phyloP scores from a whole-genome alignment of 169 alveolate species.

The Plasmodium fragile region DNA sequence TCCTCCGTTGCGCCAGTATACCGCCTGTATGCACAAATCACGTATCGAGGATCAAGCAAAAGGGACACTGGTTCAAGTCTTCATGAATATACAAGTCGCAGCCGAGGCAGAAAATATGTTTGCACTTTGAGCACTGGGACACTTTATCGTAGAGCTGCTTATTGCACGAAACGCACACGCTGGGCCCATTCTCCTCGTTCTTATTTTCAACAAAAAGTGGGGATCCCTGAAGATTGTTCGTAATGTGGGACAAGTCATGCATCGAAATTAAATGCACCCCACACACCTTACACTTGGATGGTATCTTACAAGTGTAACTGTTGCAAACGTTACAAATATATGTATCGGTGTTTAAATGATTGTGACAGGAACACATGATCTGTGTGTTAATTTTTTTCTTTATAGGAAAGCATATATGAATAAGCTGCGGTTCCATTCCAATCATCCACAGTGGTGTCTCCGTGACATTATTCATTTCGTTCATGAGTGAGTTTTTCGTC shows the following conservation, averaged over 20 bases:
- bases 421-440: slow-evolving; percentile 86
- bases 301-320: slow-evolving; percentile 83
- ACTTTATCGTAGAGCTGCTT: slow-evolving; percentile 48
- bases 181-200: slow-evolving; percentile 36
- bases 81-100: slow-evolving; percentile 82
- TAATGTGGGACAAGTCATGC: slow-evolving; percentile 60
- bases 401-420: slow-evolving; percentile 85
- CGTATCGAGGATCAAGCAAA: slow-evolving; percentile 68
- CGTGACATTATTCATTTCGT: slow-evolving; percentile 44
- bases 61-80: slow-evolving; percentile 85
- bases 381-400: slow-evolving; percentile 82
- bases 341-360: slow-evolving; percentile 77
- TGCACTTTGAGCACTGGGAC: slow-evolving; percentile 81
- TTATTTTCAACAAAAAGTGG: slow-evolving; percentile 45
- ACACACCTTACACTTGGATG: slow-evolving; percentile 85
- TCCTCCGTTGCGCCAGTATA: neutral
- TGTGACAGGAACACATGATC: slow-evolving; percentile 83
- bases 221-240: slow-evolving; percentile 55
- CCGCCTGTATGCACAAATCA: neutral
- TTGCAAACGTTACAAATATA: slow-evolving; percentile 85
- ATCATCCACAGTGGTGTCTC: slow-evolving; percentile 78
- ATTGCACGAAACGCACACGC: slow-evolving; percentile 78
- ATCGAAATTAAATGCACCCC: slow-evolving; percentile 38
- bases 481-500: slow-evolving; percentile 16
- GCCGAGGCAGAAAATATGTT: slow-evolving; percentile 74